These are phyloP conservation scores for Metschnikowia lochheadii DNA, from an alignment of 805 yeast genomes.

Conservation along the genomic window DNA sequence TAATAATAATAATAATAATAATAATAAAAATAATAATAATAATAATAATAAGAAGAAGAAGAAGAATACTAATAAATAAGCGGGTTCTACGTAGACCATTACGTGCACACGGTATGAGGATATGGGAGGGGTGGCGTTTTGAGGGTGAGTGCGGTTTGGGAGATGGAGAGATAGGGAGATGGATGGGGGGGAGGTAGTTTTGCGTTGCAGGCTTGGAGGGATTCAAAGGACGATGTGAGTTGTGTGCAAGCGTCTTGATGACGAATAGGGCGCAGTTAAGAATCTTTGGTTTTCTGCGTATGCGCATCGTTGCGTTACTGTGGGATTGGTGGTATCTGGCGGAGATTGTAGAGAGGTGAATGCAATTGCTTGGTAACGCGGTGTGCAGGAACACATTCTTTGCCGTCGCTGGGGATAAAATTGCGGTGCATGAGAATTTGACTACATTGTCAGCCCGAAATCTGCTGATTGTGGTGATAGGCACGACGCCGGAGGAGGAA, in stretches of 20 bases:
- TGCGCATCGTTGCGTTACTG: constrained; percentile 2
- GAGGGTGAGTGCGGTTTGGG: no score
- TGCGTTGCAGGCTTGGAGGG: no score
- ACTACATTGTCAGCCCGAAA: background rate
- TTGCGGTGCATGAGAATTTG: background rate
- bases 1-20: background rate
- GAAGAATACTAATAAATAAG: background rate
- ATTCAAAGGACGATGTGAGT: no score
- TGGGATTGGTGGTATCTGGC: background rate
- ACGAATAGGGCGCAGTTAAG: background rate
- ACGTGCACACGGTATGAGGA: no score
- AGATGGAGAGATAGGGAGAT: no score
- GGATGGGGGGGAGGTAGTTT: no score
- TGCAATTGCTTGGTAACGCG: background rate
- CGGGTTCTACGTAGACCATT: no score
- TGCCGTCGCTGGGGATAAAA: background rate
- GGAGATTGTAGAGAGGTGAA: background rate
- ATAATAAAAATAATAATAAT: no score
- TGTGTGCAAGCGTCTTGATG: background rate
- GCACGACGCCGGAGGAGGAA: background rate
- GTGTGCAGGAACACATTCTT: background rate
- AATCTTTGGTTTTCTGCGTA: background rate
- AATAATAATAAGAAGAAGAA: no score
- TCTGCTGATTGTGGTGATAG: background rate
- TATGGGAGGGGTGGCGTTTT: no score